Evolutionary conservation across 495 filamentous ascomycete genomes (phyloP).

Genomic region (Cairneyella variabilis): DNA sequence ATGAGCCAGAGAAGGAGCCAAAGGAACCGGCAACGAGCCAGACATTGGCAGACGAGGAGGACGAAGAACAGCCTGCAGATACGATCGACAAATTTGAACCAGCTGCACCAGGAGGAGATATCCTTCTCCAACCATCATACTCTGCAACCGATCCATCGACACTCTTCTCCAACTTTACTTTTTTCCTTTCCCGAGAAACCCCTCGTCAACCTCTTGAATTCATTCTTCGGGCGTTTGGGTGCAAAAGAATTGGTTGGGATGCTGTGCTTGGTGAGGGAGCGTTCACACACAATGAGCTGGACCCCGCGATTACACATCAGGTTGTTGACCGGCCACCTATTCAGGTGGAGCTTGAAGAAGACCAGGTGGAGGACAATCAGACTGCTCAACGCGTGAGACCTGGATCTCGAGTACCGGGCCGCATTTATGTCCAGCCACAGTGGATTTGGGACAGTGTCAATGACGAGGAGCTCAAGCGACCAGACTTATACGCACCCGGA

Average conservation of each 20-base stretch:
- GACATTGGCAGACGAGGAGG: conserved; percentile 30
- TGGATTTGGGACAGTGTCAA: conserved; percentile 99
- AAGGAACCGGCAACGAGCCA: conserved; percentile 30
- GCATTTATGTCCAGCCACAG: conserved; percentile 92
- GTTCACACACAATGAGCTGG: conserved; percentile 82
- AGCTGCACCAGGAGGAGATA: conserved; percentile 72
- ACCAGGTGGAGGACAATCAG: conserved; percentile 55
- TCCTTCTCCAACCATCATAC: conserved; percentile 75
- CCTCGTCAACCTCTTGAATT: conserved; percentile 90
- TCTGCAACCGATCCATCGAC: conserved; percentile 50
- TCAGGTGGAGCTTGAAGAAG: conserved; percentile 55
- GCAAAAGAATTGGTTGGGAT: conserved; percentile 95
- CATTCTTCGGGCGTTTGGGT: conserved; percentile 89
- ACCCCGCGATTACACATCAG: conserved; percentile 90
- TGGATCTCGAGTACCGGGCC: conserved; percentile 71
- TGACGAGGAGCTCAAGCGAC: conserved; percentile 76
- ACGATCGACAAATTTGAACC: conserved; percentile 88
- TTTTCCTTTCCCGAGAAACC: conserved; percentile 92
- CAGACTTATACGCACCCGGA: conserved; percentile 87
- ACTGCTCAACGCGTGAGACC: conserved; percentile 47
- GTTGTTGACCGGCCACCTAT: conserved; percentile 85
- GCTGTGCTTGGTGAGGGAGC: conserved; percentile 82
- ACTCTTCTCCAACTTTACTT: conserved; percentile 81
- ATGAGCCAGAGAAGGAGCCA: conserved; percentile 37
- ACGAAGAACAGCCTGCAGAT: conserved; percentile 49